Base-by-base conservation (phyloP, 75 land plant species). In the Sequoia sempervirens region DNA sequence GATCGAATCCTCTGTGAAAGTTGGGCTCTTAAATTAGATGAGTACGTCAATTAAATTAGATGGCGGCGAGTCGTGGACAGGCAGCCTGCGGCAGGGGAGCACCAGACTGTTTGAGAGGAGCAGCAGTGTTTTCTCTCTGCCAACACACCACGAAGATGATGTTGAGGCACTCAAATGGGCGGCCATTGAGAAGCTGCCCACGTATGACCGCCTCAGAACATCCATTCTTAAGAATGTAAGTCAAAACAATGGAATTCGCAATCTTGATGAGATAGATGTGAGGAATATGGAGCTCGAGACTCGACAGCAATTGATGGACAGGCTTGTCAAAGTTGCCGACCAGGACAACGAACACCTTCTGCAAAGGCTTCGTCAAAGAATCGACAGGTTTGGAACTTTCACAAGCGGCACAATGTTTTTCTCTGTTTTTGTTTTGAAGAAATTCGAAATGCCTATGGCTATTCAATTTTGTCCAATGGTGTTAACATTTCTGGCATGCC, bases 341-440 rank as follows among this genome's bases (percentile, higher is more conserved):
- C 91, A 93, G 83, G 96, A 95, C 80, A 94, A 96, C 83, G 96
- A 92, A 85, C 87, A 85, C 73, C 90, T 94, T 81, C 85, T 96
- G 79, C 37, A 82, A 15, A 90, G 88, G 79, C 91, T 96, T 70
- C 88, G 85, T 83, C 85, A 92, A 26, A 89, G 99, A 3, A 81
- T 96, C 45, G 88, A 92, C 2, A 72, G 93, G 98, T 96, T 79
- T 47, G 82, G 8, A 61, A 23, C 26, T 8, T 30, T 79, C 10
- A 40, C 17, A 5, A 3, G 20, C 0, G 15, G 37, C 37, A 4
- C 50, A 8, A 26, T 40, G 8, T 83, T 80, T 34, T 5, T 76
- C 20, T 50, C 14, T 37, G 12, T 78, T 83, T 8, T 74, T 34
- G 41, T 20, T 76, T 36, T 78, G 15, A 46, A 70, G 47, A 34